Base-by-base conservation (phyloP, 768 basidiomycete genomes). In the Podaxis sp. region DNA sequence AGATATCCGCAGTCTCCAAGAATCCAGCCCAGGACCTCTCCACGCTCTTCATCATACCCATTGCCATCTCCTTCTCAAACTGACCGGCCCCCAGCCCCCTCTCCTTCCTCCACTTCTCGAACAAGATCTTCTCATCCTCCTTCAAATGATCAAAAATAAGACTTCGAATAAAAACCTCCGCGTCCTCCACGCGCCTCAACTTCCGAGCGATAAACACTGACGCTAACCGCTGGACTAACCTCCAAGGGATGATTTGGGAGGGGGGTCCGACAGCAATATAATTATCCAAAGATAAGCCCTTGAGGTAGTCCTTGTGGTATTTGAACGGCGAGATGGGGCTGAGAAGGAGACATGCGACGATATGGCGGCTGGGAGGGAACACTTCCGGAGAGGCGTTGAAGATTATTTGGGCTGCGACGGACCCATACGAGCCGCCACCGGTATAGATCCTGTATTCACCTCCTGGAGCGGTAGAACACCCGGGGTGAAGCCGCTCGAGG, bases 401-500 rank as follows among this genome's bases (percentile, higher is more conserved):
- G 13, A 87, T 67, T 38, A 86, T 84, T 73, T 87, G 86, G 0
- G 85, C 81, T 2, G 79, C 74, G 12, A 79, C 76, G 0, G 81
- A 82, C 20, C 86, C 86, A 65, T 80, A 85, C 2, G 84, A 84
- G 11, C 82, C 81, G 0, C 83, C 86, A 13, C 76, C 69, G 59
- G 87, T 62, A 73, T 84, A 86, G 46, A 85, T 74, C 64, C 72
- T 78, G 57, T 85, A 73, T 24, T 76, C 53, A 15, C 52, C 52
- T 5, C 20, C 53, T 5, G 40, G 60, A 20, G 41, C 60, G 22
- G 17, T 68, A 38, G 68, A 64, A 0, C 70, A 69, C 22, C 77
- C 67, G 0, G 84, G 82, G 65, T 85, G 82, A 36, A 85, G 76
- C 67, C 84, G 82, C 22, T 75, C 70, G 38, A 87, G 75, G 51